Evolutionary conservation across 345 rosid species (phyloP).

Genomic region (Viola odorata): DNA sequence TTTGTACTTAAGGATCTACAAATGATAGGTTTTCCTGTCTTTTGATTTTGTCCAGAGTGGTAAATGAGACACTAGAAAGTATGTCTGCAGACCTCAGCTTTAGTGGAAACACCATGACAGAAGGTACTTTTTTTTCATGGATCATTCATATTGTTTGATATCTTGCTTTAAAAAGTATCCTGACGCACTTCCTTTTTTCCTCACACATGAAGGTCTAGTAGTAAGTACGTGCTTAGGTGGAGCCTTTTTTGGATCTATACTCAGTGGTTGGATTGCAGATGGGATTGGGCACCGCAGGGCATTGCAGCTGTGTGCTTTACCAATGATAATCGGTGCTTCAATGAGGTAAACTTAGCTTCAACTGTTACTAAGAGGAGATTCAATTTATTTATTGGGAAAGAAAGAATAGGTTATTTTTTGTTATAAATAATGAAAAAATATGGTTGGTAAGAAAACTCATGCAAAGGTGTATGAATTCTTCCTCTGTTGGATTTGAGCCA

Average conservation of each 20-base stretch:
- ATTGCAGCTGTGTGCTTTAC: constrained; percentile 82
- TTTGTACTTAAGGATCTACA: background rate
- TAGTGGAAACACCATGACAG: constrained; percentile 74
- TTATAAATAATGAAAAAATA: no score
- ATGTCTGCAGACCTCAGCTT: constrained; percentile 82
- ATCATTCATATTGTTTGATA: constrained; percentile 11
- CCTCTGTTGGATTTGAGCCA: no score
- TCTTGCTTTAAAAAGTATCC: constrained; percentile 14
- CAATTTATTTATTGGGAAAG: no score
- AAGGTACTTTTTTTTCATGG: constrained; percentile 44
- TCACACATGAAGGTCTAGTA: constrained; percentile 63
- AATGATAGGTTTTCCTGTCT: constrained; percentile 1
- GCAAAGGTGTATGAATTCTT: no score
- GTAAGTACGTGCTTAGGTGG: constrained; percentile 95
- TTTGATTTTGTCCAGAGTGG: constrained; percentile 53
- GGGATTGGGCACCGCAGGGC: constrained; percentile 91
- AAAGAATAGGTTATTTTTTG: no score
- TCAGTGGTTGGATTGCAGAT: constrained; percentile 88
- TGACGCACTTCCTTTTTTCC: constrained; percentile 3
- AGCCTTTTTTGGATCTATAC: constrained; percentile 75
- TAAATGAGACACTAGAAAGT: constrained; percentile 89
- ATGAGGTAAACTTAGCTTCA: constrained; percentile 44
- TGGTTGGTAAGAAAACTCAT: no score
- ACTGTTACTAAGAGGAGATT: no score
- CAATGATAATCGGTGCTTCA: constrained; percentile 81